Base-by-base conservation (phyloP, 1,284 basidiomycete genomes). In the Fomitopsis pinicola region DNA sequence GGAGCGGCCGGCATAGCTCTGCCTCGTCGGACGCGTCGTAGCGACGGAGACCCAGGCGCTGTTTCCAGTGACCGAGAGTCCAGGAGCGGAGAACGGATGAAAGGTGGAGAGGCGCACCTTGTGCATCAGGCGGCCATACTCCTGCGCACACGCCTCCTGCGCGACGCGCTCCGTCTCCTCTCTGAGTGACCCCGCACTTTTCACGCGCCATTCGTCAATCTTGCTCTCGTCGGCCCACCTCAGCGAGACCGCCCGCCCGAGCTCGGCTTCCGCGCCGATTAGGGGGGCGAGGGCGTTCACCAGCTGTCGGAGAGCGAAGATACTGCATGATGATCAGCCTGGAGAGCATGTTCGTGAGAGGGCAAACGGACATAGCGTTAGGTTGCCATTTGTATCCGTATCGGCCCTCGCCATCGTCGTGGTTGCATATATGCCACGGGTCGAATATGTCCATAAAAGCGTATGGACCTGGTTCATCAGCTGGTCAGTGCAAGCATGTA, bases 391-490 rank as follows among this genome's bases (percentile, higher is more conserved):
- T 84, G 79, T 95, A 98, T 2, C 91, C 82, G 71, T 98, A 99
- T 46, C 95, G 81, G 0, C 95, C 95, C 59, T 82, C 81, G 35
- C 87, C 85, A 71, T 99, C 97, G 0, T 88, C 88, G 72, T 98
- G 95, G 70, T 98, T 98, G 80, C 96, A 98, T 61, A 98, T 92
- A 69, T 97, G 94, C 58, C 82, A 79, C 0, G 86, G 73, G 69
- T 97, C 89, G 67, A 88, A 96, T 2, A 93, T 84, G 69, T 95
- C 94, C 95, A 98, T 98, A 76, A 97, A 98, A 0, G 94, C 94
- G 69, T 92, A 98, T 54, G 95, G 95, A 17, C 91, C 87, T 87
- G 64, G 22, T 22, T 22, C 22, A 14, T 33, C 2, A 55, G 30
- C 35, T 67, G 68, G 28, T n/a, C 26, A 17, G 12, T 10, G 19